Percentiles rank a stretch among this genome's conserved stretches.
phyloP scores from a whole-genome alignment of 148 eudicot species.

The Rhododendron mucronatum region DNA sequence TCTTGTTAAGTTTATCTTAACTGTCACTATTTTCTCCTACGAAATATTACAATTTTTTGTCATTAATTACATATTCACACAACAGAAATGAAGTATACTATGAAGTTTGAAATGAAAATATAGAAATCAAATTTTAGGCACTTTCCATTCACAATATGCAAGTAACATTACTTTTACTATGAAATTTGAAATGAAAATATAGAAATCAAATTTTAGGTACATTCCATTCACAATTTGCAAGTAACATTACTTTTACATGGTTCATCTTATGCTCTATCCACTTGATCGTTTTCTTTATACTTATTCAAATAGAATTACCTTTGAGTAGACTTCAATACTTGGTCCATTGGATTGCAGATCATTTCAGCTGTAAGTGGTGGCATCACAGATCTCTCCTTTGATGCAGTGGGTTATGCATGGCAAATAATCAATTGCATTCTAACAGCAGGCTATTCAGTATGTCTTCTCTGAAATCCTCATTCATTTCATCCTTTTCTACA shows the following conservation, averaged over 20 bases:
- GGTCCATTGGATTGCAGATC: conserved; percentile 37
- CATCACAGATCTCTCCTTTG: conserved; percentile 68
- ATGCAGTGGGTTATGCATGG: conserved; percentile 67
- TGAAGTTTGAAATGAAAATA: neutral
- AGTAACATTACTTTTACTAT: neutral
- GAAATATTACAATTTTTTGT: neutral
- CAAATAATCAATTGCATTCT: conserved; percentile 65
- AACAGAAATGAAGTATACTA: neutral
- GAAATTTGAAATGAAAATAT: neutral
- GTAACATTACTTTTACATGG: neutral
- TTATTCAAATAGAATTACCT: neutral
- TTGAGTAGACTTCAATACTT: neutral
- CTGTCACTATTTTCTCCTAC: neutral
- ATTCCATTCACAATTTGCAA: neutral
- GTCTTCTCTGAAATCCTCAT: conserved; percentile 18
- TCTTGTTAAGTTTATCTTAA: neutral
- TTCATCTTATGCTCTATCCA: conserved; percentile 1
- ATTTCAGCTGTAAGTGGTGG: conserved; percentile 79
- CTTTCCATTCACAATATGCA: neutral
- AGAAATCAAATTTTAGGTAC: neutral
- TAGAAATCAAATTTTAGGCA: neutral
- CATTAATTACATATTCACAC: neutral
- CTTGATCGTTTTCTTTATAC: neutral
- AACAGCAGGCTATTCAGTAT: conserved; percentile 74
- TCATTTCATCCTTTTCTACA: neutral